A percentile compares a stretch with the other conserved stretches of the same genome.
These are phyloP conservation scores for Ganoderma leucocontextum DNA, from an alignment of 1,284 basidiomycete genomes.

Conservation along the genomic window DNA sequence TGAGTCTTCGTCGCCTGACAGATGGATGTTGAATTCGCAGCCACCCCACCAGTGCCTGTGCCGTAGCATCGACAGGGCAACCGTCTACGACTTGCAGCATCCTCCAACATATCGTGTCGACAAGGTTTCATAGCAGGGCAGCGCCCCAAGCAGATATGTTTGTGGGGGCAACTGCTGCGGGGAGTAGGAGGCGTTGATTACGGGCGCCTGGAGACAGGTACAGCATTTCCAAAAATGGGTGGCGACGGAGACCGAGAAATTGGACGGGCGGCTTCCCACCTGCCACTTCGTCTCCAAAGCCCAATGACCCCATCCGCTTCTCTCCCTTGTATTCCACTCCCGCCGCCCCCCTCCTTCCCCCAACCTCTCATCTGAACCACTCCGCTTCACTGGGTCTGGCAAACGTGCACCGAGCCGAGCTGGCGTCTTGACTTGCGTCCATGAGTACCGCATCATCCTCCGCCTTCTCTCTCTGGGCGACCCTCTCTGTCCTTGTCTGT, in stretches of 20 bases:
- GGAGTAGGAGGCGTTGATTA: background rate
- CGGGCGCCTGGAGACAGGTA: background rate
- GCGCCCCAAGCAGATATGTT: background rate
- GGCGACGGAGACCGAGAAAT: conserved; percentile 1
- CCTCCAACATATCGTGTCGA: background rate
- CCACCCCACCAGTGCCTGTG: conserved; percentile 1
- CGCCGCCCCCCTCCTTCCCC: background rate
- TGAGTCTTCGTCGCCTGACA: background rate
- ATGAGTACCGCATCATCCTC: conserved; percentile 76
- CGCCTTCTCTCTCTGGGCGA: conserved; percentile 75
- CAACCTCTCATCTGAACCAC: background rate
- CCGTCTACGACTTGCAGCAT: background rate
- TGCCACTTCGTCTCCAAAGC: conserved; percentile 5
- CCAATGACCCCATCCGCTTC: conserved; percentile 6
- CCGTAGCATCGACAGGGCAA: background rate
- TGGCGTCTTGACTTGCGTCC: background rate
- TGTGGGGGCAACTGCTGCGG: background rate
- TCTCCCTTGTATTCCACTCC: conserved; percentile 1
- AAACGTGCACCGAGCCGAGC: conserved; percentile 22
- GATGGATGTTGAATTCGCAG: conserved; percentile 5
- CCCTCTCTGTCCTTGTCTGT: conserved; percentile 69
- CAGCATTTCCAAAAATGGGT: conserved; percentile 1
- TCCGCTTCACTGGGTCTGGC: conserved; percentile 7
- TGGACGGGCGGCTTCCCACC: conserved; percentile 6
- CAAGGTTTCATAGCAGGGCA: background rate